These are phyloP conservation scores for Colletotrichum caudatum DNA, from an alignment of 2,329 filamentous ascomycete genomes.

Conservation along the genomic window DNA sequence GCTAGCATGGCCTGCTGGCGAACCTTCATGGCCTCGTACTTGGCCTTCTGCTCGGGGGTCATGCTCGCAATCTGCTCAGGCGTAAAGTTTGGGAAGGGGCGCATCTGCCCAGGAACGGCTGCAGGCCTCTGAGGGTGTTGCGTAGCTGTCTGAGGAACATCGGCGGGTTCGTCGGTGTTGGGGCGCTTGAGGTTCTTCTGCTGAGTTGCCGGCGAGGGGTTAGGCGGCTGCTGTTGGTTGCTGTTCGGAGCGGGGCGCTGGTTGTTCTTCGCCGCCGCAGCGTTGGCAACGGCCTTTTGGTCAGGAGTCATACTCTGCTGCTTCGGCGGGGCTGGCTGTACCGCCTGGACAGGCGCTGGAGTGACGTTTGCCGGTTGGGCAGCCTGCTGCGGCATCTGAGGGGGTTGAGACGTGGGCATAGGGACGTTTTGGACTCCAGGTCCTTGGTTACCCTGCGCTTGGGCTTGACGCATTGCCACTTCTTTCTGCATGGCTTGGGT, in stretches of 20 bases:
- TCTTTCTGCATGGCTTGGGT: slow-evolving; percentile 40
- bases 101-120: slow-evolving; percentile 19
- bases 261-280: slow-evolving; percentile 44
- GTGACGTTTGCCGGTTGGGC: slow-evolving; percentile 17
- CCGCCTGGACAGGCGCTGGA: slow-evolving; percentile 23
- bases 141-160: slow-evolving; percentile 42
- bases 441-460: slow-evolving; percentile 18
- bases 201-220: slow-evolving; percentile 54
- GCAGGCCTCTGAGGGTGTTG: slow-evolving; percentile 40
- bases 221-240: slow-evolving; percentile 51
- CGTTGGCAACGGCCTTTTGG: slow-evolving; percentile 39
- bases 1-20: slow-evolving; percentile 43
- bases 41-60: slow-evolving; percentile 58
- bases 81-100: slow-evolving; percentile 46
- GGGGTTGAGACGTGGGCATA: slow-evolving; percentile 26
- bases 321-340: slow-evolving; percentile 27
- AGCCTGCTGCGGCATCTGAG: slow-evolving; percentile 27
- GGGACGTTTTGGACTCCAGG: slow-evolving; percentile 13
- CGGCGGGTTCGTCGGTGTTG: slow-evolving; percentile 57
- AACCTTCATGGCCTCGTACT: slow-evolving; percentile 54
- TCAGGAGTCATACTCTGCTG: slow-evolving; percentile 42
- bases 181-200: slow-evolving; percentile 65
- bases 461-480: slow-evolving; percentile 37
- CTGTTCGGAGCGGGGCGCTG: slow-evolving; percentile 50
- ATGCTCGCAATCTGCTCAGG: slow-evolving; percentile 57